These are phyloP conservation scores for Coffea humblotiana DNA, from an alignment of 305 asterid genomes.

Conservation along the genomic window DNA sequence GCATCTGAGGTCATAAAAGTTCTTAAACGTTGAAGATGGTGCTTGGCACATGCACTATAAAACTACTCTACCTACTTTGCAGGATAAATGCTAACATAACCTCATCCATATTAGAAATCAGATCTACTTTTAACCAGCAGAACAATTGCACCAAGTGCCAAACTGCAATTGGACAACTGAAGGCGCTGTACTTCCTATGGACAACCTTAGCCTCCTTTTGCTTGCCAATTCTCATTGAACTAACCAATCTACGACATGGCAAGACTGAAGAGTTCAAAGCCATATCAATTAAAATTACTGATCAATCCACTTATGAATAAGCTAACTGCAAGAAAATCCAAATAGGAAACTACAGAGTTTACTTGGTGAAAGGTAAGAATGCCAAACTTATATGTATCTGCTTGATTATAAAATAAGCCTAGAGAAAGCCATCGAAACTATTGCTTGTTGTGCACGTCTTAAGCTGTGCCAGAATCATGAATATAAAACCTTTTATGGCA, in stretches of 20 bases:
- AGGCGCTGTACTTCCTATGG: background rate
- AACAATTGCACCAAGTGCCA: background rate
- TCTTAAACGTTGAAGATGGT: background rate
- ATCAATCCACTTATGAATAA: background rate
- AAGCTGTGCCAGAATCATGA: too few relatives aligned
- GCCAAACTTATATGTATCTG: background rate
- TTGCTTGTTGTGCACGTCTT: background rate
- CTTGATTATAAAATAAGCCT: background rate
- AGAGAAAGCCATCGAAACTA: background rate
- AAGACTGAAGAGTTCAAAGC: background rate
- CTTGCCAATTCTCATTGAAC: background rate
- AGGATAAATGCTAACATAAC: too few relatives aligned
- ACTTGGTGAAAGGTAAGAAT: background rate
- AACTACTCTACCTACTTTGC: too few relatives aligned
- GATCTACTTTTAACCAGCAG: too few relatives aligned
- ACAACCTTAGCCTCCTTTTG: background rate
- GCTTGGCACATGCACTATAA: too few relatives aligned
- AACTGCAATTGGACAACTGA: background rate
- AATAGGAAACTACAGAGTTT: background rate
- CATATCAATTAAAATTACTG: too few relatives aligned
- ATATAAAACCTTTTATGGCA: too few relatives aligned
- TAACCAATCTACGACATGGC: background rate
- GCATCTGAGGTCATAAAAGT: background rate
- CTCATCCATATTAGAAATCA: too few relatives aligned
- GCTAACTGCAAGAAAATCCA: background rate